These are phyloP conservation scores for Hamigera avellanea DNA, from an alignment of 495 filamentous ascomycete species.

Conservation along the genomic window DNA sequence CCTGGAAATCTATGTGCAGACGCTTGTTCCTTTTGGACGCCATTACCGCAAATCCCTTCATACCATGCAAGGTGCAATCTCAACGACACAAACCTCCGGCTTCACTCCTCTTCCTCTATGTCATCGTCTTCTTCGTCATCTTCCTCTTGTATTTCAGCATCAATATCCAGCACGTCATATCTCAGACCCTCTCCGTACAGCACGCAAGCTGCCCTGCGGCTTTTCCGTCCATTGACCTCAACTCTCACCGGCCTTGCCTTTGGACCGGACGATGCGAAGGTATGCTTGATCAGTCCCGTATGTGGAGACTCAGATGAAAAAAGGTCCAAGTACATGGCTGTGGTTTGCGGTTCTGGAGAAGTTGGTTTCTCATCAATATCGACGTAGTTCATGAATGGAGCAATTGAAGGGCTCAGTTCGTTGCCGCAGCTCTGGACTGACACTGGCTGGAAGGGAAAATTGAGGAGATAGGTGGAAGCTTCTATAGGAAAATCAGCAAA, in stretches of 20 bases:
- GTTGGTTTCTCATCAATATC: constrained; percentile 5
- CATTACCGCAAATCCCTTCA: no score
- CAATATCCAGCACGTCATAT: constrained; percentile 48
- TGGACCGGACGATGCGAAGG: constrained; percentile 22
- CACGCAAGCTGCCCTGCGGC: constrained; percentile 42
- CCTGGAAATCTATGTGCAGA: no score
- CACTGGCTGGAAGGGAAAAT: constrained; percentile 22
- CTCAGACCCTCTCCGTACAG: constrained; percentile 42
- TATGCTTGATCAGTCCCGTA: constrained; percentile 16
- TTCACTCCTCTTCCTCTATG: constrained; percentile 5
- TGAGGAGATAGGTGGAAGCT: constrained; percentile 24
- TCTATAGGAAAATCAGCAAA: constrained; percentile 3
- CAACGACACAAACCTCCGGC: no score
- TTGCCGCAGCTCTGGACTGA: constrained; percentile 1
- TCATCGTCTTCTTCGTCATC: constrained; percentile 17
- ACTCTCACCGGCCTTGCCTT: constrained; percentile 34
- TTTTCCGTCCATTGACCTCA: constrained; percentile 43
- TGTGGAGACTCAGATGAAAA: constrained; percentile 6
- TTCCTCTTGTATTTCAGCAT: constrained; percentile 26
- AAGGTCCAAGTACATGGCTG: constrained; percentile 14
- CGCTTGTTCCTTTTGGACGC: no score
- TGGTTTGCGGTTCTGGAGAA: constrained; percentile 7
- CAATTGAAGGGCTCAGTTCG: constrained; percentile 1
- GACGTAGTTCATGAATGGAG: constrained; percentile 8
- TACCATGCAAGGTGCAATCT: no score